Conservation (phyloP, 2,329 filamentous ascomycete genomes). For the Blumeria hordei region DNA sequence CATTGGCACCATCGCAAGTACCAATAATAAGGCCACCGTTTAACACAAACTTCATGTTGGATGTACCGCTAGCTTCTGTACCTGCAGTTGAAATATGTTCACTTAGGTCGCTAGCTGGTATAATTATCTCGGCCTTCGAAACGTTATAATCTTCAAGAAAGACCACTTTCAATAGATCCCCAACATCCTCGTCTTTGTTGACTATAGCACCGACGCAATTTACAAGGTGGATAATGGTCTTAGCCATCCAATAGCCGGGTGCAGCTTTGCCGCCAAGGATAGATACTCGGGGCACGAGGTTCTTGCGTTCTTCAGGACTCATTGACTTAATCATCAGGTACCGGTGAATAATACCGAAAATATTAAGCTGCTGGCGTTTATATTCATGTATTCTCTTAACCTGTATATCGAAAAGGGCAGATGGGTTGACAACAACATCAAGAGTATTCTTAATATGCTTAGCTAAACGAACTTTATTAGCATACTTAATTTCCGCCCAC, state of each 20-base stretch:
- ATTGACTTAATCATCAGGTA: slow-evolving; percentile 77
- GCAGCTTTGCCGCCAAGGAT: slow-evolving; percentile 97
- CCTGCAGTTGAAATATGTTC: slow-evolving; percentile 97
- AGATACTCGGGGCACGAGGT: slow-evolving; percentile 65
- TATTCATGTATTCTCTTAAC: slow-evolving; percentile 99
- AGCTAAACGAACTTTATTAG: slow-evolving; percentile 81
- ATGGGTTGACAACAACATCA: slow-evolving; percentile 62
- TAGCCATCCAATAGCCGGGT: slow-evolving; percentile 99
- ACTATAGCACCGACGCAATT: slow-evolving; percentile 77
- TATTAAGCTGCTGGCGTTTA: slow-evolving; percentile 97
- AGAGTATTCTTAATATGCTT: slow-evolving; percentile 71
- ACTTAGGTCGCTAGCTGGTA: slow-evolving; percentile 81
- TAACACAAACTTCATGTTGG: slow-evolving; percentile 99
- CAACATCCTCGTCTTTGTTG: slow-evolving; percentile 79
- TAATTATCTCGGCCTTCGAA: slow-evolving; percentile 94
- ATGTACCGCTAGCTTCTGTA: slow-evolving; percentile 73
- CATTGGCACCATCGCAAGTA: slow-evolving; percentile 92
- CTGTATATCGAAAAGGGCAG: slow-evolving; percentile 82
- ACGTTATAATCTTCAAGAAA: slow-evolving; percentile 98
- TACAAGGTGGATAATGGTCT: slow-evolving; percentile 92
- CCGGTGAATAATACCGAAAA: slow-evolving; percentile 89
- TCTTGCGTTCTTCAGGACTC: slow-evolving; percentile 64
- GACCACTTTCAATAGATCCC: slow-evolving; percentile 86
- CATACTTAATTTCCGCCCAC: slow-evolving; percentile 90
- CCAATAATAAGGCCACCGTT: slow-evolving; percentile 95